Evolutionary conservation across 1,284 basidiomycete species (phyloP), one percentile per base, ranked within the genome.

Genomic region (Cerrena zonata): DNA sequence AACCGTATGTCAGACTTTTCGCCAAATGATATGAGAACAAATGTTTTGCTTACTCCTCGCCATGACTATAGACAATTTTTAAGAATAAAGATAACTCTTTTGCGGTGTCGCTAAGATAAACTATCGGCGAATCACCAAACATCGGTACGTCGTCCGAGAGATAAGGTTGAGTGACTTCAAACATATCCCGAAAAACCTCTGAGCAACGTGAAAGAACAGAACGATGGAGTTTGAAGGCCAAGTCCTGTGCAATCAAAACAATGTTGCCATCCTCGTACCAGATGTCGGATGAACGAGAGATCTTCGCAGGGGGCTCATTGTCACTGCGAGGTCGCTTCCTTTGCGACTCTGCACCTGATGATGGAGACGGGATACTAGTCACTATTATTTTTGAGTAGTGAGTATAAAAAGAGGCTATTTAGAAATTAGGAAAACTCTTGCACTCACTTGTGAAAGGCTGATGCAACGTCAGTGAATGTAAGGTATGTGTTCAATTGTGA

Each of bases 241-340:
- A 30, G 19, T 46, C 19, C 26, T 34, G 7, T 12, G 45, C 45
- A 4, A 26, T 26, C 5, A 46, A 13, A 10, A 46, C 26, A 19
- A 46, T 26, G 22, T 46, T 46, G 5, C 45, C 45, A 19, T 46
- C 45, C 21, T 27, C 45, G 19, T 30, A 46, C 45, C 45, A 46
- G 21, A 46, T 30, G 45, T 30, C 45, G 34, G 10, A 11, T 36
- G 34, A 36, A 36, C 11, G 10, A 11, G n/a, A 10, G 11, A 36
- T 11, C 34, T 36, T 36, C 34, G 11, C 10, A 11, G 11, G 34
- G 11, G 34, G n/a, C 34, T 11, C 11, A 36, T 36, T n/a, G 34
- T 36, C 34, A n/a, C n/a, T 36, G 34, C 34, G 34, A 11, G 34
- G 34, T 36, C n/a, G 34, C 34, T 36, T n/a, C 34, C 10, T 36